These are phyloP conservation scores for Amanita molliuscula DNA, from an alignment of 768 basidiomycete genomes.

Conservation along the genomic window DNA sequence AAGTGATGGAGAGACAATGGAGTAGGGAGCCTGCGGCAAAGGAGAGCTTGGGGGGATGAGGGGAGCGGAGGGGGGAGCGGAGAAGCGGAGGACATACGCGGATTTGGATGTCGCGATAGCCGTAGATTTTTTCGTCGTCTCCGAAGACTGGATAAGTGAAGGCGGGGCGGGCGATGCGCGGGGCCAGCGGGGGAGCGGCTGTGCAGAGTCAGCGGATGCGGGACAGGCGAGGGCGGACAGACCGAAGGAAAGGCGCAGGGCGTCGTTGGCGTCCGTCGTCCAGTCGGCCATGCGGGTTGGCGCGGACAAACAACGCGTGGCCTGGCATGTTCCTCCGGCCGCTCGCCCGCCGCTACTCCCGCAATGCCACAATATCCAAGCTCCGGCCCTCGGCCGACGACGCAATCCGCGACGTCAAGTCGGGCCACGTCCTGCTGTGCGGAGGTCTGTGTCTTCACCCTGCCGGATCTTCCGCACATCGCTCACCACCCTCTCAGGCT, in stretches of 20 bases:
- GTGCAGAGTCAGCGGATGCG: conserved; percentile 27
- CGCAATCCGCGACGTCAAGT: conserved; percentile 75
- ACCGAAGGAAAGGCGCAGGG: conserved; percentile 71
- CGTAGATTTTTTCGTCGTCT: conserved; percentile 94
- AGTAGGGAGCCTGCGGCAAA: conserved; percentile 83
- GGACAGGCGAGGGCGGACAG: conserved; percentile 10
- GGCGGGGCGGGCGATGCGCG: conserved; percentile 62
- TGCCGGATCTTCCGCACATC: not conserved
- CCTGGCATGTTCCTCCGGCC: not conserved
- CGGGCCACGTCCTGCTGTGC: conserved; percentile 68
- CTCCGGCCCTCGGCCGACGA: conserved; percentile 79
- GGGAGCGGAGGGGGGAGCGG: not conserved
- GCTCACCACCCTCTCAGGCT: conserved; percentile 37
- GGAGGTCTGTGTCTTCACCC: conserved; percentile 47
- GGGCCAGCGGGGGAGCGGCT: conserved; percentile 40
- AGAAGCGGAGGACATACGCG: conserved; percentile 43
- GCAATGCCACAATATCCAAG: conserved; percentile 34
- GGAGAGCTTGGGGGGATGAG: conserved; percentile 40
- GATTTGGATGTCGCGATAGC: conserved; percentile 76
- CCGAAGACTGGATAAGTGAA: conserved; percentile 99
- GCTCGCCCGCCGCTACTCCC: conserved; percentile 8
- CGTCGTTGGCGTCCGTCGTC: conserved; percentile 74
- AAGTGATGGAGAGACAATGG: conserved; percentile 63
- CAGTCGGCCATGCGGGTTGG: conserved; percentile 53
- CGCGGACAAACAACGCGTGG: too few relatives aligned